Conservation (phyloP, 306 rosid species). For the Lablab purpureus region DNA sequence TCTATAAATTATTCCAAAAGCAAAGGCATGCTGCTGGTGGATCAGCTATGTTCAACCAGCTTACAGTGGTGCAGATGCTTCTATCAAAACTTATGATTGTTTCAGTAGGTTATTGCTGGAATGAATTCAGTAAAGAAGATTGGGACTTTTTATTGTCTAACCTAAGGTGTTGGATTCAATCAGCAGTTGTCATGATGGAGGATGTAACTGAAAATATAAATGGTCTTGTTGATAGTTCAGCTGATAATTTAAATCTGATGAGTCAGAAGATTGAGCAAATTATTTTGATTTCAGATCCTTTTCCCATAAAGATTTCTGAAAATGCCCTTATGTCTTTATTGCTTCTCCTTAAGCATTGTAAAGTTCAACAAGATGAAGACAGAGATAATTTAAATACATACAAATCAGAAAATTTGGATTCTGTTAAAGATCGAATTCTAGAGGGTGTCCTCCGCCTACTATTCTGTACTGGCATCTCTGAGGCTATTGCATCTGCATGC, state of each 20-base stretch:
- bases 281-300: constrained; percentile 65
- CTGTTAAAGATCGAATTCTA: constrained; percentile 72
- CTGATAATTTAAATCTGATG: constrained; percentile 51
- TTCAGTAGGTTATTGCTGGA: constrained; percentile 90
- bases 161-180: constrained; percentile 84
- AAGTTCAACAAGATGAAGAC: constrained; percentile 61
- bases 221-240: constrained; percentile 54
- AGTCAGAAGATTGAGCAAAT: constrained; percentile 60
- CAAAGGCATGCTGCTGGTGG: constrained; percentile 74
- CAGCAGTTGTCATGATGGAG: constrained; percentile 84
- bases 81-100: constrained; percentile 80
- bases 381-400: constrained; percentile 49
- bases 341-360: constrained; percentile 64
- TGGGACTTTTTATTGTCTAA: constrained; percentile 83
- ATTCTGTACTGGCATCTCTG: constrained; percentile 92
- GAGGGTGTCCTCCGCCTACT: constrained; percentile 89
- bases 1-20: constrained; percentile 77
- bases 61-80: constrained; percentile 77
- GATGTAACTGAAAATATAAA: constrained; percentile 82
- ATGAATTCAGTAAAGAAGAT: constrained; percentile 82
- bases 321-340: constrained; percentile 87
- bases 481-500: constrained; percentile 74
- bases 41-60: constrained; percentile 64
- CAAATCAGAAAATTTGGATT: constrained; percentile 67
- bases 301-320: constrained; percentile 68